Percentiles rank a stretch among this genome's conserved stretches.
Conservation (phyloP, 2,329 filamentous ascomycete genomes). For the Colletotrichum orchidophilum region DNA sequence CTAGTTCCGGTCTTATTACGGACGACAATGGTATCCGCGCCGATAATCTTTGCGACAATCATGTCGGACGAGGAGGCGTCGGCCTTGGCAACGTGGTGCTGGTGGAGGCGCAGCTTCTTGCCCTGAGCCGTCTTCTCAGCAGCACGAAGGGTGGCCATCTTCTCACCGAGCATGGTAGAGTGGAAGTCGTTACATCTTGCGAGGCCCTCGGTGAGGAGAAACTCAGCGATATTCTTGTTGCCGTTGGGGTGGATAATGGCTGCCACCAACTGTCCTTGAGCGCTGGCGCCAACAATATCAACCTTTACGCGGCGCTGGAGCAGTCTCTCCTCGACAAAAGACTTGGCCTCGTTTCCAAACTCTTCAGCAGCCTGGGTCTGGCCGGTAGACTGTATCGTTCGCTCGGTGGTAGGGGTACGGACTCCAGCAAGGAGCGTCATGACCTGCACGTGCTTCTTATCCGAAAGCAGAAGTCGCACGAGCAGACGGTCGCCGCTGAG, state of each 20-base stretch:
- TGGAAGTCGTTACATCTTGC: slow-evolving; percentile 96
- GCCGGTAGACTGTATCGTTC: slow-evolving; percentile 80
- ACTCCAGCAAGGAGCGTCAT: slow-evolving; percentile 91
- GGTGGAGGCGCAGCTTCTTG: slow-evolving; percentile 81
- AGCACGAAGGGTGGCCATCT: slow-evolving; percentile 86
- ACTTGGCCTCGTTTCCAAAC: slow-evolving; percentile 86
- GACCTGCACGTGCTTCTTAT: slow-evolving; percentile 87
- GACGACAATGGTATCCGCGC: slow-evolving; percentile 88
- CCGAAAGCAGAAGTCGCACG: slow-evolving; percentile 80
- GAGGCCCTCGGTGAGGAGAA: slow-evolving; percentile 87
- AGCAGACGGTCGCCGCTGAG: slow-evolving; percentile 91
- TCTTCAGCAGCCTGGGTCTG: slow-evolving; percentile 87
- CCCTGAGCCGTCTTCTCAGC: slow-evolving; percentile 88
- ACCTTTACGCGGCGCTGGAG: slow-evolving; percentile 88
- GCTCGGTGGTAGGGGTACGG: slow-evolving; percentile 87
- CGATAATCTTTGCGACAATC: slow-evolving; percentile 84
- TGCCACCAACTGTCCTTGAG: slow-evolving; percentile 91
- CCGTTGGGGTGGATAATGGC: slow-evolving; percentile 88
- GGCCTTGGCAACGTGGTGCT: slow-evolving; percentile 78
- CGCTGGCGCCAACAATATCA: slow-evolving; percentile 85
- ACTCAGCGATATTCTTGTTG: slow-evolving; percentile 81
- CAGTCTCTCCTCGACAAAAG: slow-evolving; percentile 86
- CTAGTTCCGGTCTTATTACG: slow-evolving; percentile 81
- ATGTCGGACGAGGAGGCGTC: slow-evolving; percentile 73
- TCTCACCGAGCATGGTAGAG: slow-evolving; percentile 86